Evolutionary conservation across 2,329 filamentous ascomycete genomes (phyloP), one percentile per base, ranked within the genome.

Genomic region (Ophiostoma quercus): DNA sequence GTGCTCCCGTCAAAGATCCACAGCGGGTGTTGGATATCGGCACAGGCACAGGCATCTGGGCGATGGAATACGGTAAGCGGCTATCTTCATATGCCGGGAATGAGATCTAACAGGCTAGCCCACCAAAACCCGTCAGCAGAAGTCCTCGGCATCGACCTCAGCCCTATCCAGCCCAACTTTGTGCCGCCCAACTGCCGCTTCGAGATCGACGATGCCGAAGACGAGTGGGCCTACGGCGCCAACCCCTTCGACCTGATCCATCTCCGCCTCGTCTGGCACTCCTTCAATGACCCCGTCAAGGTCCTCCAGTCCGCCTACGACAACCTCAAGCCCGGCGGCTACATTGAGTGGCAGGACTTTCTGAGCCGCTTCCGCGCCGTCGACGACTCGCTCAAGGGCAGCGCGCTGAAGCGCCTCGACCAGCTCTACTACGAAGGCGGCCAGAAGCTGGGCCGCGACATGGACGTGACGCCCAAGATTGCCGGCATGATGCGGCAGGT

Each of bases 181-280:
- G 82, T 88, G 0, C 87, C 87, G 0, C 81, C 82, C 19, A 90
- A 90, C 74, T 86, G 88, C 68, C 83, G 84, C 71, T 90, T 90
- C 70, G 82, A 88, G 69, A 83, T 90, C 54, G 88, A 90, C 75
- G 87, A 90, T 73, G 83, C 86, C 43, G 85, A 85, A 72, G 80
- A 77, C 22, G 76, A 79, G 1, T 83, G 80, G 80, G 85, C 79
- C 76, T 86, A 79, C 47, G 66, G 72, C 16, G 79, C 82, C 74
- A 79, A 0, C 74, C 81, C 68, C 68, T 87, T 88, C 72, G 87
- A 90, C 76, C 86, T 83, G 72, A 82, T 90, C 62, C 87, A 89
- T 75, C 81, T 84, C 1, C 83, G 84, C 2, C 71, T 74, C 37
- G 67, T 74, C 37, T 74, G 71, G 71, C 71, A 74, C 71, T 71